Conservation (phyloP, 305 asterid genomes). For the Withania somnifera region DNA sequence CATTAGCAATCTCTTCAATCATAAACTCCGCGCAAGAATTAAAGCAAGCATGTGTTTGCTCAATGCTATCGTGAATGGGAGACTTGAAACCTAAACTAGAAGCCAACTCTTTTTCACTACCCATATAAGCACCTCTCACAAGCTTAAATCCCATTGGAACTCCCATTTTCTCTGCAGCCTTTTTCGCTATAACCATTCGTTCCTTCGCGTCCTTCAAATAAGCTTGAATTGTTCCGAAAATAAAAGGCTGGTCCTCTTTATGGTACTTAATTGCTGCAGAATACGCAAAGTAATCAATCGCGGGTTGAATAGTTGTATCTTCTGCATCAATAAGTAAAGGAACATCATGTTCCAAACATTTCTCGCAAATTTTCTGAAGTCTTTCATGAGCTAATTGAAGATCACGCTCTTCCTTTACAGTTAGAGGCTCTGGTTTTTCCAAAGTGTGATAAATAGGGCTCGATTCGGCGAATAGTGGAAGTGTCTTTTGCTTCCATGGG, state of each 20-base stretch:
- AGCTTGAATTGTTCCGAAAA: slow-evolving; percentile 70
- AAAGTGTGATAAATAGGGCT: slow-evolving; percentile 77
- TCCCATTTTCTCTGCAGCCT: slow-evolving; percentile 43
- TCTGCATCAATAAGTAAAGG: slow-evolving; percentile 84
- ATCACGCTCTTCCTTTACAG: slow-evolving; percentile 45
- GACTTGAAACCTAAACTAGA: slow-evolving; percentile 26
- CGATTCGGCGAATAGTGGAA: slow-evolving; percentile 49
- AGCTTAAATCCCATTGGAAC: slow-evolving; percentile 64
- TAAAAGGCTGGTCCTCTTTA: slow-evolving; percentile 30
- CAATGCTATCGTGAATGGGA: slow-evolving; percentile 50
- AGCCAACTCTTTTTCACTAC: slow-evolving; percentile 40
- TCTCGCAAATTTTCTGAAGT: slow-evolving; percentile 30
- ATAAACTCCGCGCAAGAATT: slow-evolving; percentile 44
- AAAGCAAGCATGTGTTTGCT: slow-evolving; percentile 47
- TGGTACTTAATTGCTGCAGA: slow-evolving; percentile 37
- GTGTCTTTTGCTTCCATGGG: slow-evolving; percentile 61
- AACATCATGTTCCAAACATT: slow-evolving; percentile 24
- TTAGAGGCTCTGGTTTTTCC: slow-evolving; percentile 34
- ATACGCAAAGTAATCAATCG: slow-evolving; percentile 68
- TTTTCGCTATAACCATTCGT: slow-evolving; percentile 38
- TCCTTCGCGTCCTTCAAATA: slow-evolving; percentile 55
- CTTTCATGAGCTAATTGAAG: slow-evolving; percentile 38
- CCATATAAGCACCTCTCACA: slow-evolving; percentile 87
- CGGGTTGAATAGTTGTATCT: slow-evolving; percentile 69
- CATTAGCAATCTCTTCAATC: slow-evolving; percentile 46